A percentile compares a stretch with the other conserved stretches of the same genome.
Conservation (phyloP, 23 red algal genomes). For the Cyanidioschyzon merolae region DNA sequence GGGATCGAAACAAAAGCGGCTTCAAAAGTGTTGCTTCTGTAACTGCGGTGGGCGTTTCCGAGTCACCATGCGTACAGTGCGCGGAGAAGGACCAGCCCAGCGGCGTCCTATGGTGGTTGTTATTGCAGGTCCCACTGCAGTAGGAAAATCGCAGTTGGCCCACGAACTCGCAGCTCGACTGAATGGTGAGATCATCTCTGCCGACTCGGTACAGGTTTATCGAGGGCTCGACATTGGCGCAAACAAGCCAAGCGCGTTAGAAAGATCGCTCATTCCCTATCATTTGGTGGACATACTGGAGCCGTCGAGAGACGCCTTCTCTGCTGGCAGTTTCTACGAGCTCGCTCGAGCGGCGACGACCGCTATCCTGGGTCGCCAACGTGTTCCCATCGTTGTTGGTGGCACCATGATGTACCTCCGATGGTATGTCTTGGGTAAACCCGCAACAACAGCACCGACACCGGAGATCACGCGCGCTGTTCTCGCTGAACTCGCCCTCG, state of each 20-base stretch:
- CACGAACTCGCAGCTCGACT: slow-evolving; percentile 24
- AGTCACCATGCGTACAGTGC: no score
- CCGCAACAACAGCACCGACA: slow-evolving; percentile 29
- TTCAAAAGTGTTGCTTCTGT: no score
- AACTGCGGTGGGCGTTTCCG: no score
- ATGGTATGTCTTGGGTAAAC: slow-evolving; percentile 57
- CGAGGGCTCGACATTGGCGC: slow-evolving; percentile 52
- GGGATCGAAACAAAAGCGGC: no score
- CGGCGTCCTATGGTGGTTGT: slow-evolving; percentile 34
- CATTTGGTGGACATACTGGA: slow-evolving; percentile 49
- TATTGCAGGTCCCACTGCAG: slow-evolving; percentile 63
- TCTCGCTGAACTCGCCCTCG: slow-evolving; percentile 17
- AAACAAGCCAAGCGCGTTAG: slow-evolving; percentile 53
- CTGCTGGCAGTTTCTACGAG: slow-evolving; percentile 55
- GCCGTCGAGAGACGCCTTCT: slow-evolving; percentile 25
- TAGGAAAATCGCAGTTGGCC: slow-evolving; percentile 69
- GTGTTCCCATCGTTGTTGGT: slow-evolving; percentile 75
- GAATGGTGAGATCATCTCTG: slow-evolving; percentile 70
- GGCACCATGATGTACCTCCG: slow-evolving; percentile 93
- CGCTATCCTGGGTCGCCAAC: slow-evolving; percentile 23
- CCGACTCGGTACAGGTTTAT: slow-evolving; percentile 85
- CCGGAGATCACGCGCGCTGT: slow-evolving; percentile 24
- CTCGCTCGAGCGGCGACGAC: slow-evolving; percentile 30
- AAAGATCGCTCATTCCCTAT: slow-evolving; percentile 39
- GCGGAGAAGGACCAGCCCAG: neutral